These are phyloP conservation scores for Malus domestica DNA, from an alignment of 306 rosid species.

Conservation along the genomic window DNA sequence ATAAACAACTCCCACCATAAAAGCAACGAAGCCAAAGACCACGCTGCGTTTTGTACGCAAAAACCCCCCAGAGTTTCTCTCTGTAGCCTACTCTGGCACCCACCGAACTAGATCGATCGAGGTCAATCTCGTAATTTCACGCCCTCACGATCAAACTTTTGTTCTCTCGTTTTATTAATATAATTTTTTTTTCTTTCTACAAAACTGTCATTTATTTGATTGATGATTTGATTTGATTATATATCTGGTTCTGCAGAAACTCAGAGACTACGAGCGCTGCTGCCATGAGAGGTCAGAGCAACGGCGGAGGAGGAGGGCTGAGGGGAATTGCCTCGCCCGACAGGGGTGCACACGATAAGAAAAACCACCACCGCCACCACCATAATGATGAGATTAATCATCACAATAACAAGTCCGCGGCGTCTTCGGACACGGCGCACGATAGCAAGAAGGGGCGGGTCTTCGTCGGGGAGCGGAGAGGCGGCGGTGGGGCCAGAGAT, in stretches of 20 bases:
- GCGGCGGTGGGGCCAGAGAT: slow-evolving; percentile 45
- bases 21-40: slow-evolving; percentile 26
- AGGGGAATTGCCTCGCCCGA: slow-evolving; percentile 81
- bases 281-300: slow-evolving; percentile 79
- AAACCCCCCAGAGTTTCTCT: neutral
- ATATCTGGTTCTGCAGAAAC: slow-evolving; percentile 45
- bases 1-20: slow-evolving; percentile 24
- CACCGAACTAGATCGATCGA: slow-evolving; percentile 37
- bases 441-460: slow-evolving; percentile 88
- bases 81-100: neutral
- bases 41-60: slow-evolving; percentile 38
- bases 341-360: slow-evolving; percentile 87
- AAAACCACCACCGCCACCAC: slow-evolving; percentile 15
- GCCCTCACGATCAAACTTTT: neutral
- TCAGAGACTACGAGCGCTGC: slow-evolving; percentile 48
- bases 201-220: neutral
- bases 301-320: slow-evolving; percentile 53
- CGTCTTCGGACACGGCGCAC: slow-evolving; percentile 82
- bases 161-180: neutral
- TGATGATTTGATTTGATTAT: slow-evolving; percentile 1
- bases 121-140: slow-evolving; percentile 61
- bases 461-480: slow-evolving; percentile 82
- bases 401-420: slow-evolving; percentile 54
- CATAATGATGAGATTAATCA: slow-evolving; percentile 15
- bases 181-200: neutral